Percentiles rank a stretch among this genome's conserved stretches.
Conservation (phyloP, 2,329 filamentous ascomycete species). For the Pseudogymnoascus sp. region DNA sequence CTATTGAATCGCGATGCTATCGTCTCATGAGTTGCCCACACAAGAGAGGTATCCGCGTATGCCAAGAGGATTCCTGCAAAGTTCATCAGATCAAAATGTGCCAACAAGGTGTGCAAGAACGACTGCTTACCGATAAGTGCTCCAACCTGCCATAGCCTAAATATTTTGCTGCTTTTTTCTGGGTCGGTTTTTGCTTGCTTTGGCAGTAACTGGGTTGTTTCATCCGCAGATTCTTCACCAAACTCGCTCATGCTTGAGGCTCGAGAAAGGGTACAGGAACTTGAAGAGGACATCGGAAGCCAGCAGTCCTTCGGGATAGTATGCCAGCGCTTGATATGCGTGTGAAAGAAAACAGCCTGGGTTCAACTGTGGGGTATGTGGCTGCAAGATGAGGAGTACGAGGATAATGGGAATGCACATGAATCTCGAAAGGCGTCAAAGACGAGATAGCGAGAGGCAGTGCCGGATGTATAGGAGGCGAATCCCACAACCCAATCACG, state of each 20-base stretch:
- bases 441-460: not conserved
- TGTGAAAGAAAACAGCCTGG: not conserved
- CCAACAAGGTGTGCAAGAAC: not conserved
- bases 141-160: not conserved
- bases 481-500: not conserved
- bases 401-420: not conserved
- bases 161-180: not conserved
- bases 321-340: not conserved
- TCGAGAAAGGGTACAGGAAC: not conserved
- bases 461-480: not conserved
- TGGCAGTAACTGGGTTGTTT: slow-evolving; percentile 14
- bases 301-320: not conserved
- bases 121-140: not conserved
- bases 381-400: not conserved
- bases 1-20: slow-evolving; percentile 16
- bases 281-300: slow-evolving; percentile 1
- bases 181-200: slow-evolving; percentile 8
- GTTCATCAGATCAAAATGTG: slow-evolving; percentile 11
- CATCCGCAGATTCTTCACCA: slow-evolving; percentile 12
- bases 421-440: not conserved
- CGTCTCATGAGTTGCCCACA: slow-evolving; percentile 19
- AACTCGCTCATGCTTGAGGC: not conserved
- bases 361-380: not conserved
- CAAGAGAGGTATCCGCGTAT: slow-evolving; percentile 17
- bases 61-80: slow-evolving; percentile 17